phyloP scores from a whole-genome alignment of 257 asterid genomes.

The Scutellaria minor region DNA sequence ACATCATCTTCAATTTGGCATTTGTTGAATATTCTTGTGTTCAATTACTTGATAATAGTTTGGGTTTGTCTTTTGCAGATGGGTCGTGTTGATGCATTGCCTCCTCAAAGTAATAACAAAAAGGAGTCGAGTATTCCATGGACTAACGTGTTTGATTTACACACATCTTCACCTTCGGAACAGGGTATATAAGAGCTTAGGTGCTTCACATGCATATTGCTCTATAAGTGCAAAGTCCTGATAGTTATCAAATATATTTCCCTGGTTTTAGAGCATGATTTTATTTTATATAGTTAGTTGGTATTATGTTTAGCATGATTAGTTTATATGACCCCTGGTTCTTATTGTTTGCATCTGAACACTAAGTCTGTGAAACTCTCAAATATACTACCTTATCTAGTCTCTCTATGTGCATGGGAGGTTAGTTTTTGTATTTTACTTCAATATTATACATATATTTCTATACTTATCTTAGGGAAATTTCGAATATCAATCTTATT shows the following conservation, averaged over 20 bases:
- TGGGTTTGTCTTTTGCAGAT: conserved; percentile 50
- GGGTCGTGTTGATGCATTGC: conserved; percentile 80
- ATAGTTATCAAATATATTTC: background rate
- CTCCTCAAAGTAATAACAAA: conserved; percentile 64
- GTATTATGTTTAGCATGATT: conserved; percentile 2
- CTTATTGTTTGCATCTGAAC: conserved; percentile 5
- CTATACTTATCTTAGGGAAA: background rate
- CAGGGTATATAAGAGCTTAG: conserved; percentile 42
- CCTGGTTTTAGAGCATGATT: conserved; percentile 16
- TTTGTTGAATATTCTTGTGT: conserved; percentile 10
- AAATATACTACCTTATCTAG: background rate
- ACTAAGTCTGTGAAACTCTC: background rate
- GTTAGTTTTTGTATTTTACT: conserved; percentile 13
- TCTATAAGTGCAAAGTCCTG: conserved; percentile 12
- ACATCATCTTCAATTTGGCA: conserved; percentile 16
- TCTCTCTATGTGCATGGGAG: conserved; percentile 10
- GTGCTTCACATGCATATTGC: conserved; percentile 23
- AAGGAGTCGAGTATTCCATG: conserved; percentile 75
- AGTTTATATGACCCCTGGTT: conserved; percentile 4
- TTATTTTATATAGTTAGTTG: background rate
- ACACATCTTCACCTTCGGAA: conserved; percentile 44
- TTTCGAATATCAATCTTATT: conserved; percentile 17
- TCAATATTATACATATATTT: background rate
- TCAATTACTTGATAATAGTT: conserved; percentile 19
- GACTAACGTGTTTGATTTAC: conserved; percentile 78